Percentiles rank a stretch among this genome's conserved stretches.
phyloP scores from a whole-genome alignment of 805 yeast species.

The Suhomyces canberraensis region DNA sequence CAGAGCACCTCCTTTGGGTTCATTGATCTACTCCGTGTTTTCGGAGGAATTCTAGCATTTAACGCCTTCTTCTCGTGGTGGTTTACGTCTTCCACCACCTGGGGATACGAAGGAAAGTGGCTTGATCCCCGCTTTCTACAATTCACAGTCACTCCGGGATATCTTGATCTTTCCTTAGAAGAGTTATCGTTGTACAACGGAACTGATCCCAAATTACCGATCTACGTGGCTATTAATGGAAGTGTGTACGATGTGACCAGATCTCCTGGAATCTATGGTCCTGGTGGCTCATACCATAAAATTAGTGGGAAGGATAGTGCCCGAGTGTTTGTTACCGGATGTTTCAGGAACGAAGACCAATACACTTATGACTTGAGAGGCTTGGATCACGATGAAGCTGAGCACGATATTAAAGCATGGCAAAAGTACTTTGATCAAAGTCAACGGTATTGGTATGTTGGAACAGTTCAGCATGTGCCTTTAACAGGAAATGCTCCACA shows the following conservation, averaged over 20 bases:
- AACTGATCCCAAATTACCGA: constrained; percentile 42
- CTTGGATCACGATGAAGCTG: constrained; percentile 41
- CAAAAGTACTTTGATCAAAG: constrained; percentile 44
- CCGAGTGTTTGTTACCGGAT: constrained; percentile 68
- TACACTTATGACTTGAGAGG: constrained; percentile 67
- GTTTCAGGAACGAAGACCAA: constrained; percentile 52
- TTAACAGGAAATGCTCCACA: constrained; percentile 49
- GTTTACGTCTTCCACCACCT: constrained; percentile 54
- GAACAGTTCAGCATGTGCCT: constrained; percentile 47
- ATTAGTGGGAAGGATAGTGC: constrained; percentile 69
- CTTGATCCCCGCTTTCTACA: constrained; percentile 41
- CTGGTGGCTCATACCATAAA: constrained; percentile 51
- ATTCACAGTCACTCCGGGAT: constrained; percentile 15
- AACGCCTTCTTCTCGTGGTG: constrained; percentile 52
- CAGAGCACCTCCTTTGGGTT: constrained; percentile 21
- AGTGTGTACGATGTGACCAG: constrained; percentile 62
- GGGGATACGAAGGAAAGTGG: constrained; percentile 60
- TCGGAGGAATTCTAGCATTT: constrained; percentile 45
- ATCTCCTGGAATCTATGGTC: constrained; percentile 52
- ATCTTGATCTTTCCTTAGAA: constrained; percentile 36
- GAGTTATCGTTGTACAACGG: constrained; percentile 56
- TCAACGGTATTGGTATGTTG: constrained; percentile 60
- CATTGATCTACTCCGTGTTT: constrained; percentile 41
- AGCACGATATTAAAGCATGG: constrained; percentile 48
- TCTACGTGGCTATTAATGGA: constrained; percentile 59